Evolutionary conservation across 805 yeast species (phyloP), one percentile per base, ranked within the genome.

Genomic region (Geotrichum ghanense): DNA sequence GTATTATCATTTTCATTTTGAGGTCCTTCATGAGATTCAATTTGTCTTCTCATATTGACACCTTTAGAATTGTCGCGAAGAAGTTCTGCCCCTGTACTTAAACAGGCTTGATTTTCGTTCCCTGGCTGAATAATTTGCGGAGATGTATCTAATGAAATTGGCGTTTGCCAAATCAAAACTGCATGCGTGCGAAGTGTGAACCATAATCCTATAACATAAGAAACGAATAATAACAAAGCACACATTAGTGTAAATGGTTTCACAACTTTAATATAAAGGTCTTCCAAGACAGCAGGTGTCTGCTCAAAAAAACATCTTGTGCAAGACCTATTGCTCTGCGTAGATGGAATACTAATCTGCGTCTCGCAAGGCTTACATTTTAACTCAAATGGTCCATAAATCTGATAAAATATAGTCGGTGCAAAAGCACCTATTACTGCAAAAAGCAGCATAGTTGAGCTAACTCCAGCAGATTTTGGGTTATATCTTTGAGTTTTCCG

Each of bases 161-260:
- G 80, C 1, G 80, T 75, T 42, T 86, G 84, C 98, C 98, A 92
- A 53, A 92, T 92, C 67, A 88, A 70, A 1, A 95, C 90, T 0
- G 98, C 98, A 64, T 92, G 98, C 0, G 97, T 92, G 57, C 95
- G 76, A 57, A 92, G 73, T 0, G 98, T 92, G 63, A 92, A 92
- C 76, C 87, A 81, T 40, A 92, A 69, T 1, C 98, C 97, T 63
- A 89, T 80, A 20, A 78, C 74, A 61, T 92, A 92, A 0, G 95
- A 92, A 12, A 84, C 64, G 57, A 89, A 86, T 47, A 92, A 73
- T 3, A 84, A 76, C 16, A 82, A 55, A 0, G 95, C 95, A 62
- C 95, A 89, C 26, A 84, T 69, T 7, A 82, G 60, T 2, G 95
- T 76, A 63, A 85, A 84, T 2, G 98, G 98, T 55, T 78, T 78